Evolutionary conservation across 2,329 filamentous ascomycete species (phyloP).

Genomic region (Juglanconis sp.): DNA sequence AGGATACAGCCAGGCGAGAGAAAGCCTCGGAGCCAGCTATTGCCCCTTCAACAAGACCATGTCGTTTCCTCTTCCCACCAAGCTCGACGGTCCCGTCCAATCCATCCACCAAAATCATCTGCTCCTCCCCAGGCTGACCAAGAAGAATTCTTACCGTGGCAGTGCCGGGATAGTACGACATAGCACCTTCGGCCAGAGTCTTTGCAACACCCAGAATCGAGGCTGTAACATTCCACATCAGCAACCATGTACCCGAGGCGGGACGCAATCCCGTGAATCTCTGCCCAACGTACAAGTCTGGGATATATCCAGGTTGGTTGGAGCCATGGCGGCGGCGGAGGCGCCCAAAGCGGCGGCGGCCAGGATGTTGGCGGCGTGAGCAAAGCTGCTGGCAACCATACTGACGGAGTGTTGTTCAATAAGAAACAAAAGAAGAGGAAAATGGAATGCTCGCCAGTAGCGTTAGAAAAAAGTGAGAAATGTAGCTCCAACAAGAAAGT

Average conservation of each 20-base stretch:
- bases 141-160: constrained; percentile 28
- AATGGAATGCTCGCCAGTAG: not conserved
- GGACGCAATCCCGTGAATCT: not conserved
- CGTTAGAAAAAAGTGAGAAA: not conserved
- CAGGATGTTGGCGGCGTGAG: not conserved
- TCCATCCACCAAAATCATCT: not conserved
- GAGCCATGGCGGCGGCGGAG: constrained; percentile 20
- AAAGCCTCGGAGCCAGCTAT: not conserved
- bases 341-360: not conserved
- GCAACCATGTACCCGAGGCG: not conserved
- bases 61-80: not conserved
- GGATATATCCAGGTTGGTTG: constrained; percentile 35
- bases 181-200: constrained; percentile 57
- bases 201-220: constrained; percentile 61
- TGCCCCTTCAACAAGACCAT: not conserved
- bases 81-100: not conserved
- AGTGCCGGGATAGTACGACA: constrained; percentile 62
- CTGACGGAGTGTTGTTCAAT: not conserved
- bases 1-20: not conserved
- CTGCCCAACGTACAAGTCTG: constrained; percentile 29
- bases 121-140: not conserved
- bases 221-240: constrained; percentile 35
- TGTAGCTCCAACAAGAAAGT: not conserved
- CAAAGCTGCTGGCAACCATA: not conserved
- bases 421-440: not conserved